Conservation (phyloP, 2,329 filamentous ascomycete species). For the Aaosphaeria pasadenensis region DNA sequence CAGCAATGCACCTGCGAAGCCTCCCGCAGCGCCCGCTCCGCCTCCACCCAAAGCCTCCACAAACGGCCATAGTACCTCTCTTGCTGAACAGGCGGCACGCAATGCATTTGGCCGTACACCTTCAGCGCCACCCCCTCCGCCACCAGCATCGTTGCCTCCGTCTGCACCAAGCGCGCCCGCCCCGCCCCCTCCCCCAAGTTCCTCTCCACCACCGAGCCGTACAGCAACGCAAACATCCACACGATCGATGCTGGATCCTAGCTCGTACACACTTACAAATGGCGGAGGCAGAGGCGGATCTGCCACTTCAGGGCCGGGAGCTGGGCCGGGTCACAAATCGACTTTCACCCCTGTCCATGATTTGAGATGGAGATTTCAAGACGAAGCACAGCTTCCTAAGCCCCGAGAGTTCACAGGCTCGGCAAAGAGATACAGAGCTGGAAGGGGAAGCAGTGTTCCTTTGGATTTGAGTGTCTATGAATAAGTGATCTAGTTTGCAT, state of each 20-base stretch:
- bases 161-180: conserved; percentile 38
- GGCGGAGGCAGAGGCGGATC: conserved; percentile 27
- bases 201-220: conserved; percentile 23
- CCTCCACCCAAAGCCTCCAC: conserved; percentile 56
- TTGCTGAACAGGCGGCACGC: conserved; percentile 59
- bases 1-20: conserved; percentile 49
- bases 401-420: conserved; percentile 77
- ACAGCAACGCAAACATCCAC: conserved; percentile 25
- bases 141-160: conserved; percentile 46
- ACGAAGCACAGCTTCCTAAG: conserved; percentile 77
- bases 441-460: conserved; percentile 89
- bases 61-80: conserved; percentile 43
- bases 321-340: conserved; percentile 19
- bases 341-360: conserved; percentile 65
- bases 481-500: conserved; percentile 12
- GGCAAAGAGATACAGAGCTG: conserved; percentile 78
- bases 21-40: conserved; percentile 41
- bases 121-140: conserved; percentile 40
- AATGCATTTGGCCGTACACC: conserved; percentile 52
- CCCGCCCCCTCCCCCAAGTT: conserved; percentile 34
- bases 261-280: conserved; percentile 63
- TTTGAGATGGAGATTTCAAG: conserved; percentile 80
- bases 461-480: conserved; percentile 69
- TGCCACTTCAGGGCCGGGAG: conserved; percentile 15
- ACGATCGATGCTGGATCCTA: conserved; percentile 69